These are phyloP conservation scores for Clonostachys chloroleuca DNA, from an alignment of 2,329 filamentous ascomycete species.

Conservation along the genomic window DNA sequence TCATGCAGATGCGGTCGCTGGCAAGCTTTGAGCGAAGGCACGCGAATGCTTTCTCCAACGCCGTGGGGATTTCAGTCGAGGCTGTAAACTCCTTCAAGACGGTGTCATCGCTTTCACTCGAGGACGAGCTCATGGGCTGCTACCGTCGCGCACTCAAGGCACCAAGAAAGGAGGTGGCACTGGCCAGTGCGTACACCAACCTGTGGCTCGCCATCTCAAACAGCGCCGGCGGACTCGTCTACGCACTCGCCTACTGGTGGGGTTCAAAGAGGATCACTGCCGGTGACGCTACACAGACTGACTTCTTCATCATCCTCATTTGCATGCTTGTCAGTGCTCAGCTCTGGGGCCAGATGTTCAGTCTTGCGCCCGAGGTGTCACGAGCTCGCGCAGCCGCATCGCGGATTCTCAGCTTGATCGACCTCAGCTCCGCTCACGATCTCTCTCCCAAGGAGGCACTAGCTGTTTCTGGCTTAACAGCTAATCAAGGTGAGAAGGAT, in stretches of 20 bases:
- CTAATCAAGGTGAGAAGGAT: conserved; percentile 18
- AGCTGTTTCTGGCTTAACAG: neutral
- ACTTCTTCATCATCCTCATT: conserved; percentile 73
- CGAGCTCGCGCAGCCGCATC: conserved; percentile 58
- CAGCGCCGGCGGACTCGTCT: conserved; percentile 61
- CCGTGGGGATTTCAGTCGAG: conserved; percentile 62
- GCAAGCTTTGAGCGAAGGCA: conserved; percentile 59
- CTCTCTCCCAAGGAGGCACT: conserved; percentile 5
- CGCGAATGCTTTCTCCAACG: conserved; percentile 58
- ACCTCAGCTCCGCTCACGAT: conserved; percentile 28
- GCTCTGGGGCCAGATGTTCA: conserved; percentile 71
- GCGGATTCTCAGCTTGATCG: conserved; percentile 48
- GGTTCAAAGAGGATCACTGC: conserved; percentile 65
- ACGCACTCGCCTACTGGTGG: conserved; percentile 79
- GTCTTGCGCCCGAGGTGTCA: conserved; percentile 70
- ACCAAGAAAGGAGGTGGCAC: conserved; percentile 49
- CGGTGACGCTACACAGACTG: conserved; percentile 57
- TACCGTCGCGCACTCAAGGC: conserved; percentile 46
- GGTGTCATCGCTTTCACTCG: conserved; percentile 48
- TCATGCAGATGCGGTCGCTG: conserved; percentile 63
- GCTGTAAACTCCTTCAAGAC: conserved; percentile 64
- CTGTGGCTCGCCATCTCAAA: conserved; percentile 58
- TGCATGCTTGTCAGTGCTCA: conserved; percentile 70
- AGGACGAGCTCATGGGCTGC: conserved; percentile 43
- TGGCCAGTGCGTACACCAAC: conserved; percentile 46